These are phyloP conservation scores for Phytophthora idaei DNA, from an alignment of 352 stramenopile genomes.

Conservation along the genomic window DNA sequence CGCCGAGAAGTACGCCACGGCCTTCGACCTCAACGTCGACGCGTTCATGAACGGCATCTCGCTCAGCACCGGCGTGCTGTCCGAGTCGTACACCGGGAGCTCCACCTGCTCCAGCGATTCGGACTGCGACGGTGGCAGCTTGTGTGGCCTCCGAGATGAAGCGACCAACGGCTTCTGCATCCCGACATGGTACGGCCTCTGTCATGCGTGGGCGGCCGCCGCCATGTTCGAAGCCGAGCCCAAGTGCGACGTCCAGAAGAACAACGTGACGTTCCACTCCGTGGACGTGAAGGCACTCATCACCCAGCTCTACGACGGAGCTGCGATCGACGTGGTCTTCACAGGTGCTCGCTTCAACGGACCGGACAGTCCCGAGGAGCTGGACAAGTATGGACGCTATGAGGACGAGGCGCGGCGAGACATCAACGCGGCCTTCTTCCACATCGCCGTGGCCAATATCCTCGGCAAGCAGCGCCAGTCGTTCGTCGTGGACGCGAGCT, in stretches of 20 bases:
- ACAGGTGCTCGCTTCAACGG: constrained; percentile 49
- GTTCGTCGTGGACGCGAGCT: constrained; percentile 57
- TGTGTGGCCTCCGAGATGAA: constrained; percentile 37
- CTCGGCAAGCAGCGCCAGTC: constrained; percentile 43
- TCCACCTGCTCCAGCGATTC: constrained; percentile 31
- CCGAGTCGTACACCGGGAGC: constrained; percentile 26
- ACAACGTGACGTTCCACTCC: constrained; percentile 55
- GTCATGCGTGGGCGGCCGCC: constrained; percentile 51
- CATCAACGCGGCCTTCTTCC: constrained; percentile 53
- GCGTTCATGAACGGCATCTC: constrained; percentile 45
- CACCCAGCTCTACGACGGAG: constrained; percentile 48
- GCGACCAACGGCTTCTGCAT: constrained; percentile 55
- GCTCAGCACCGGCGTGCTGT: constrained; percentile 39
- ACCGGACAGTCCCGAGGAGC: constrained; percentile 19
- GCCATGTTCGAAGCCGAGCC: constrained; percentile 48
- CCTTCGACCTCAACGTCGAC: constrained; percentile 41
- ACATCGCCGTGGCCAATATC: constrained; percentile 55
- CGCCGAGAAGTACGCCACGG: constrained; percentile 50
- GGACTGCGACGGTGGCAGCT: constrained; percentile 34
- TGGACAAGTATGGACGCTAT: constrained; percentile 65
- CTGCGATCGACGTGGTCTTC: constrained; percentile 42
- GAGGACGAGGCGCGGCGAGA: constrained; percentile 45
- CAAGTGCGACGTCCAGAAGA: constrained; percentile 47
- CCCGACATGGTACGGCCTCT: constrained; percentile 46
- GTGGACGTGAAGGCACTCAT: constrained; percentile 61